Base-by-base conservation (phyloP, 116 monocot species). In the Phalaenopsis hybrid region DNA sequence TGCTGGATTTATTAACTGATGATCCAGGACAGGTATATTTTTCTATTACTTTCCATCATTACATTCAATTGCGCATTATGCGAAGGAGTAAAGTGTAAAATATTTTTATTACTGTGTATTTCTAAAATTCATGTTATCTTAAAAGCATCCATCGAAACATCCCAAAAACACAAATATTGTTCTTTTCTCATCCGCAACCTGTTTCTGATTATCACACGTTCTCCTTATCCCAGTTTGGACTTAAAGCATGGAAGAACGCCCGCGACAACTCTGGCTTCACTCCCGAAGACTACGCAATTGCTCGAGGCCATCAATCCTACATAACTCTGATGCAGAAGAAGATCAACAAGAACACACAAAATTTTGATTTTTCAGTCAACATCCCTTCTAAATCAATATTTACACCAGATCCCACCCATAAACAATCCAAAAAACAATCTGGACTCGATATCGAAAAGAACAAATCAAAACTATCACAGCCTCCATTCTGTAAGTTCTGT, bases 1-100 rank as follows among this genome's bases (percentile, higher is more conserved):
- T 96, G 77, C 80, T 96, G 83, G 96, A 96, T 89, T 89, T 91
- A 18, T 81, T 96, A 73, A 92, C 92, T 3, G 58, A 86, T 83
- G 96, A 96, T 88, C 94, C 96, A 78, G 82, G 82, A 69, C 88
- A 86, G 94, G 96, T 96, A 94, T 72, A 67, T 28, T 67, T 63
- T 63, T 63, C 63, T 25, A 23, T 23, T n/a, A 2, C 8, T 63
- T 20, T 23, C 63, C 63, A 63, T 8, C 63, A 8, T 63, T 21
- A 3, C 13, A 51, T 51, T 51, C 13, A 11, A 2, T 51, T 51
- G 9, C 51, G 12, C 51, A 51, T 51, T 51, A 51, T 51, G 9
- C 11, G 1, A 41, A 41, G 41, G 41, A 4, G 41, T 41, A 41
- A 41, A 41, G 2, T 41, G 41, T 41, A 2, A 41, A 41, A 41